Conservation (phyloP, 331 rosid genomes). For the Quercus phellos region DNA sequence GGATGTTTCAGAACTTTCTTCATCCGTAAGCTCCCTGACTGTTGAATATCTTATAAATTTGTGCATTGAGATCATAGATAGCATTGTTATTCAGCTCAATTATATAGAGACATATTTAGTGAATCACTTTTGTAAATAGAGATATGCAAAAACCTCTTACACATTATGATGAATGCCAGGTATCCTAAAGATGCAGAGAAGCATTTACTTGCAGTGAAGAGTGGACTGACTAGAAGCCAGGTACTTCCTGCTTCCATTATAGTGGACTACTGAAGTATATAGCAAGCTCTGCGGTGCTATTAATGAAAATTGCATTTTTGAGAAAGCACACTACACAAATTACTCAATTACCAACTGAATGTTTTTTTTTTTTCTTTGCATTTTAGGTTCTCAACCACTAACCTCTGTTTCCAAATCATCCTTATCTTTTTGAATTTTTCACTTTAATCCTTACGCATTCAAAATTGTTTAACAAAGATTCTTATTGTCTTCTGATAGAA, state of each 20-base stretch:
- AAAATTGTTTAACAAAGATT: too few species aligned
- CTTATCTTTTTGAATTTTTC: too few species aligned
- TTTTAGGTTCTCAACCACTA: too few species aligned
- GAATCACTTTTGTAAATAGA: background rate
- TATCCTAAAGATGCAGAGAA: conserved; percentile 95
- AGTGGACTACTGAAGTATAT: background rate
- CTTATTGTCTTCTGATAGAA: too few species aligned
- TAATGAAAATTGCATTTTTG: too few species aligned
- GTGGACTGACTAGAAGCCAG: conserved; percentile 91
- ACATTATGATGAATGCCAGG: conserved; percentile 42
- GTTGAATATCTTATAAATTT: background rate
- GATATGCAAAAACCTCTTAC: background rate
- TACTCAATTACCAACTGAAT: too few species aligned
- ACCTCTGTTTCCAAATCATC: too few species aligned
- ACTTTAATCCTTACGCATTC: too few species aligned
- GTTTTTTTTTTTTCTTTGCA: too few species aligned
- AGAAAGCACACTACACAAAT: too few species aligned
- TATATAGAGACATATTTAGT: background rate
- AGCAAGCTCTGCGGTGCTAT: too few species aligned
- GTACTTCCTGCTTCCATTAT: conserved; percentile 23
- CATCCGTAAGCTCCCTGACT: conserved; percentile 59
- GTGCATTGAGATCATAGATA: background rate
- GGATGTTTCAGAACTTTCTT: conserved; percentile 92
- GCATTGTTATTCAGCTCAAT: background rate
- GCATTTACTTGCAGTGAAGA: conserved; percentile 79